Evolutionary conservation across 352 stramenopile genomes (phyloP).

Genomic region (Pythium utonaiense): DNA sequence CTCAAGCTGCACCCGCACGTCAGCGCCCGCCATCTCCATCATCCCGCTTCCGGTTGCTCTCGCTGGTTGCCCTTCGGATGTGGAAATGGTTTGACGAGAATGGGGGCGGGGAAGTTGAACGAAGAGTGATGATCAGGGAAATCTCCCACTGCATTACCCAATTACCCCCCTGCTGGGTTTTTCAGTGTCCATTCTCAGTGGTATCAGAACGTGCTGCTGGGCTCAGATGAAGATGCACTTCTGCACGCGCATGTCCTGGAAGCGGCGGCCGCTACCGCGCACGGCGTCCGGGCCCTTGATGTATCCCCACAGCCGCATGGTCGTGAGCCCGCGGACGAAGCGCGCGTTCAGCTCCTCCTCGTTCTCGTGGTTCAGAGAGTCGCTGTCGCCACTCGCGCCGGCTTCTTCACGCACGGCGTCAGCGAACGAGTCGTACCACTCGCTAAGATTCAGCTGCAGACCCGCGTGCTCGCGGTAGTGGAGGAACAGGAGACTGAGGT

Average conservation of each 20-base stretch:
- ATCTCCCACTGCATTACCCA: conserved; percentile 15
- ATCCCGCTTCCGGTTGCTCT: background rate
- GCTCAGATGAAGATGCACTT: conserved; percentile 76
- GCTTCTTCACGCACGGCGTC: conserved; percentile 32
- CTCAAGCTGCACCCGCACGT: conserved; percentile 31
- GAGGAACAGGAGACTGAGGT: conserved; percentile 62
- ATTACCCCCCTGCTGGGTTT: conserved; percentile 1
- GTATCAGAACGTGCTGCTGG: too few species aligned
- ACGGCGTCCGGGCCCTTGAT: conserved; percentile 17
- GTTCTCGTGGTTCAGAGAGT: background rate
- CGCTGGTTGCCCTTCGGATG: conserved; percentile 2
- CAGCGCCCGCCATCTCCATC: background rate
- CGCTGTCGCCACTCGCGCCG: background rate
- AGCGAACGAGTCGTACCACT: conserved; percentile 68
- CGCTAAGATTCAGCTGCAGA: conserved; percentile 50
- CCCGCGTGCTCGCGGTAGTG: conserved; percentile 70
- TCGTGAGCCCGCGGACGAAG: conserved; percentile 66
- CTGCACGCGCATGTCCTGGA: conserved; percentile 57
- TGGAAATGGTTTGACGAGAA: conserved; percentile 1
- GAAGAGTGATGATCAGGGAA: conserved; percentile 26
- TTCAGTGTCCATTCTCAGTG: too few species aligned
- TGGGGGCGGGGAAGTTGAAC: conserved; percentile 3
- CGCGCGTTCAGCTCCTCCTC: conserved; percentile 46
- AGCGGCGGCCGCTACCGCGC: conserved; percentile 11
- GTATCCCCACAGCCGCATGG: conserved; percentile 67